phyloP scores from a whole-genome alignment of 2,329 filamentous ascomycete genomes.

The Salinomyces thailandicus region DNA sequence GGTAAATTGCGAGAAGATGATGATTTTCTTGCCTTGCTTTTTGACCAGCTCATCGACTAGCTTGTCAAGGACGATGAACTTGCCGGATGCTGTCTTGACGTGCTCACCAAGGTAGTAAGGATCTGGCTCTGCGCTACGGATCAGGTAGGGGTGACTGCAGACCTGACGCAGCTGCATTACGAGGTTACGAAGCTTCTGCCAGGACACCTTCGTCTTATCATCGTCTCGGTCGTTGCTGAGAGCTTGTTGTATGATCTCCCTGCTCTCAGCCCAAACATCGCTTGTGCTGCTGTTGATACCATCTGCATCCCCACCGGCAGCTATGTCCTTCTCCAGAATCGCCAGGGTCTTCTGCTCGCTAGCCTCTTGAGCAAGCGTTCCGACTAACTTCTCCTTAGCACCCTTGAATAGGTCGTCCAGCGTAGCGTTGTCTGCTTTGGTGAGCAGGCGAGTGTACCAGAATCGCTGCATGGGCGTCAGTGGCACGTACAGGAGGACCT shows the following conservation, averaged over 20 bases:
- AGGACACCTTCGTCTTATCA: slow-evolving; percentile 16
- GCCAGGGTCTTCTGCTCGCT: slow-evolving; percentile 22
- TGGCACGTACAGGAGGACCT: slow-evolving; percentile 47
- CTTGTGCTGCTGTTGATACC: slow-evolving; percentile 17
- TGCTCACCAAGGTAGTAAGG: slow-evolving; percentile 39
- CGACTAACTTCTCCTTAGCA: slow-evolving; percentile 35
- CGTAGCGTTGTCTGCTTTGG: slow-evolving; percentile 41
- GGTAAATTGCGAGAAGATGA: slow-evolving; percentile 49
- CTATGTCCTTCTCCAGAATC: slow-evolving; percentile 20
- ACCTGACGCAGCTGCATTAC: slow-evolving; percentile 47
- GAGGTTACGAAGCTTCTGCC: slow-evolving; percentile 31
- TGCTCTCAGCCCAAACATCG: slow-evolving; percentile 37
- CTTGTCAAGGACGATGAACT: slow-evolving; percentile 47
- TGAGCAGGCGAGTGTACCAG: slow-evolving; percentile 49
- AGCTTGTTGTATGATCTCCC: slow-evolving; percentile 33
- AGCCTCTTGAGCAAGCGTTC: slow-evolving; percentile 28
- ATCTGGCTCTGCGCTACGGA: slow-evolving; percentile 37
- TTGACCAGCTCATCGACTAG: slow-evolving; percentile 40
- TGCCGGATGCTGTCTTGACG: slow-evolving; percentile 42
- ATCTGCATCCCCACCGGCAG: slow-evolving; percentile 21
- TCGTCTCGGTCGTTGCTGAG: slow-evolving; percentile 25
- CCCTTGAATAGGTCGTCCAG: slow-evolving; percentile 44
- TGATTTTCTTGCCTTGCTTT: slow-evolving; percentile 42
- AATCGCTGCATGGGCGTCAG: slow-evolving; percentile 48
- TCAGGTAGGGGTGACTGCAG: slow-evolving; percentile 45